These are phyloP conservation scores for Fistulinella cinereoalba DNA, from an alignment of 1,284 basidiomycete genomes.

Conservation along the genomic window DNA sequence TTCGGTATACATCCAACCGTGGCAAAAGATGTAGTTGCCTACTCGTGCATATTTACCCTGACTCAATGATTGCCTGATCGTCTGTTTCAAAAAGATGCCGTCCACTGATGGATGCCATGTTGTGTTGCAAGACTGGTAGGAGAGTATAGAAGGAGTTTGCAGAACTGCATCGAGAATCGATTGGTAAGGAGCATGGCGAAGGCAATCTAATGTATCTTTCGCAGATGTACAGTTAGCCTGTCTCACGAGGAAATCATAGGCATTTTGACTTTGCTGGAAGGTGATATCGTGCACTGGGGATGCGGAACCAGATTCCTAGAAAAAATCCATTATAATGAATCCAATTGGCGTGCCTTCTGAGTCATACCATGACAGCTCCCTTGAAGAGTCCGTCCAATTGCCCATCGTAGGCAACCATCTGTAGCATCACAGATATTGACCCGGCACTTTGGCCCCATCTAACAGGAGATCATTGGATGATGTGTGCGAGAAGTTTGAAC, in stretches of 20 bases:
- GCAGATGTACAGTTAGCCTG: conserved; percentile 32
- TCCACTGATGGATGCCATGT: conserved; percentile 15
- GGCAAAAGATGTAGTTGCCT: neutral
- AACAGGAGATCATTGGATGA: neutral
- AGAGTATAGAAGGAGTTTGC: conserved; percentile 10
- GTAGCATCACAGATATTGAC: conserved; percentile 48
- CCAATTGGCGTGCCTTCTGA: neutral
- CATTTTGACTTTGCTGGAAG: conserved; percentile 32
- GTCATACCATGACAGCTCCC: conserved; percentile 44
- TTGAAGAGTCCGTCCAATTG: conserved; percentile 50
- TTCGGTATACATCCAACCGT: neutral
- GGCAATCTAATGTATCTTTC: conserved; percentile 40
- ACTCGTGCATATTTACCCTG: conserved; percentile 16
- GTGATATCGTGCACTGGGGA: conserved; percentile 43
- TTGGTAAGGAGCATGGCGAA: conserved; percentile 34
- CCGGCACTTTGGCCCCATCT: conserved; percentile 62
- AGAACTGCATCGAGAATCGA: conserved; percentile 8
- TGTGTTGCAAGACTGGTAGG: conserved; percentile 13
- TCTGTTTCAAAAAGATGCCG: conserved; percentile 12
- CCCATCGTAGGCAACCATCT: conserved; percentile 53
- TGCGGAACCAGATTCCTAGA: conserved; percentile 46
- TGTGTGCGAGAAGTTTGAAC: neutral
- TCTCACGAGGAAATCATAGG: conserved; percentile 32
- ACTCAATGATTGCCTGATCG: conserved; percentile 9
- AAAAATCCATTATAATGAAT: neutral